These are phyloP conservation scores for Ophiostoma pallidulum DNA, from an alignment of 2,329 filamentous ascomycete species.

Conservation along the genomic window DNA sequence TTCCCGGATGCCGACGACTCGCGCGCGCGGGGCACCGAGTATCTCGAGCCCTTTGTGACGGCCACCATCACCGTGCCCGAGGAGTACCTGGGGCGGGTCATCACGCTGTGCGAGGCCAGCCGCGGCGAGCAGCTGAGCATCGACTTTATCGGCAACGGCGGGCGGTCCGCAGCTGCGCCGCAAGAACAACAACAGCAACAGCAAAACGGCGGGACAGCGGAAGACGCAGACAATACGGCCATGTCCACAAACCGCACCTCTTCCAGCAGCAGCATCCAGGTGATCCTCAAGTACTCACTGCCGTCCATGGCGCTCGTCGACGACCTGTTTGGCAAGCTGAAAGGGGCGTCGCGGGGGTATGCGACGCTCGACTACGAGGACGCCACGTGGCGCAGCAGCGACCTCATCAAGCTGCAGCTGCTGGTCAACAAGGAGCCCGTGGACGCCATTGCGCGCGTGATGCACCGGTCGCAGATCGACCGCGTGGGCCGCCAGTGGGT, in stretches of 20 bases:
- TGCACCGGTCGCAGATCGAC: slow-evolving; percentile 74
- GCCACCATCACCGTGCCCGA: slow-evolving; percentile 86
- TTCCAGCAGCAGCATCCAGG: slow-evolving; percentile 72
- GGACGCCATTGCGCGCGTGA: slow-evolving; percentile 84
- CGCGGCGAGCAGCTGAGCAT: slow-evolving; percentile 80
- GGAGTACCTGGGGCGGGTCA: slow-evolving; percentile 87
- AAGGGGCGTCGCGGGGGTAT: slow-evolving; percentile 79
- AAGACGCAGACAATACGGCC: too few species aligned
- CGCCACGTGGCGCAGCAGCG: slow-evolving; percentile 71
- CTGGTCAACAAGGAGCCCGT: slow-evolving; percentile 90
- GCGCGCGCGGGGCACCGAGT: slow-evolving; percentile 33
- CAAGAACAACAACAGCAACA: neutral
- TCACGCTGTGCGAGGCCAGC: slow-evolving; percentile 86
- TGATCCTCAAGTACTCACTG: slow-evolving; percentile 87
- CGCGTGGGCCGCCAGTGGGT: slow-evolving; percentile 82
- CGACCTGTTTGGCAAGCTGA: slow-evolving; percentile 94
- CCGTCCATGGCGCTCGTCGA: slow-evolving; percentile 87
- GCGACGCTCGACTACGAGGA: slow-evolving; percentile 96
- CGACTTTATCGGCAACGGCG: slow-evolving; percentile 59
- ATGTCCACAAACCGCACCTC: too few species aligned
- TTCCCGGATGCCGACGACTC: slow-evolving; percentile 63
- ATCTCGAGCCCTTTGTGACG: slow-evolving; percentile 57
- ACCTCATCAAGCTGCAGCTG: slow-evolving; percentile 80
- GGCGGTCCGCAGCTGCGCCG: neutral
- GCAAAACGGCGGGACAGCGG: slow-evolving; percentile 20